Conservation (phyloP, 1,139 yeast species). For the Casaregolazyma suthepensis region DNA sequence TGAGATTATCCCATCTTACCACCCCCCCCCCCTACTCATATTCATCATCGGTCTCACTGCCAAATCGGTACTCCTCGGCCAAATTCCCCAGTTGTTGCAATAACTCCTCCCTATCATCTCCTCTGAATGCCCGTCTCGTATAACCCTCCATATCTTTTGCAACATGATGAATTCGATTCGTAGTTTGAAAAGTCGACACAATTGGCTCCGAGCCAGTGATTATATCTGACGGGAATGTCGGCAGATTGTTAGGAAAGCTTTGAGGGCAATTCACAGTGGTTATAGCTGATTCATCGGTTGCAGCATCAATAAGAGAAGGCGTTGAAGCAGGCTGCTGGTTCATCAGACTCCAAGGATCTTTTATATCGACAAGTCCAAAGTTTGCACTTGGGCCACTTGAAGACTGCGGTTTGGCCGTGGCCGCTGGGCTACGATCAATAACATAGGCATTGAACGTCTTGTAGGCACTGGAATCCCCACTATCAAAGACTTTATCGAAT, state of each 20-base stretch:
- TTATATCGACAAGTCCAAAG: constrained; percentile 8
- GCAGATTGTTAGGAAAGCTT: constrained; percentile 17
- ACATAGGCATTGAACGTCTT: background rate
- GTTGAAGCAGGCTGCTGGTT: background rate
- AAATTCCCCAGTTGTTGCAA: constrained; percentile 49
- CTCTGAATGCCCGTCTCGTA: constrained; percentile 40
- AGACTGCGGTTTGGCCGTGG: background rate
- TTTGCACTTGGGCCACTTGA: background rate
- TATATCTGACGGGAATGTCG: constrained; percentile 23
- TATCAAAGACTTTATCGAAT: constrained; percentile 14
- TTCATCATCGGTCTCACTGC: constrained; percentile 45
- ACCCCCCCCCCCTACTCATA: constrained; percentile 13
- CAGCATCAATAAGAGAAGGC: constrained; percentile 14
- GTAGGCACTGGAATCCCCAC: constrained; percentile 14
- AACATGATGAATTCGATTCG: constrained; percentile 41
- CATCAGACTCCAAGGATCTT: constrained; percentile 13
- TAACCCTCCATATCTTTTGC: constrained; percentile 45
- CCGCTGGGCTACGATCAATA: background rate
- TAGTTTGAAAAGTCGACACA: constrained; percentile 40
- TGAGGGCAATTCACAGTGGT: constrained; percentile 18
- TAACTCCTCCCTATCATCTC: constrained; percentile 58
- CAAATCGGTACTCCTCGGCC: constrained; percentile 51
- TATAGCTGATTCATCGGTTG: constrained; percentile 19
- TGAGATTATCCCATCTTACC: too few species aligned
- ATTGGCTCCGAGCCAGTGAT: constrained; percentile 21